A percentile compares a stretch with the other conserved stretches of the same genome.
Evolutionary conservation across 2,329 filamentous ascomycete species (phyloP).

Genomic region (Fusarium proliferatum): DNA sequence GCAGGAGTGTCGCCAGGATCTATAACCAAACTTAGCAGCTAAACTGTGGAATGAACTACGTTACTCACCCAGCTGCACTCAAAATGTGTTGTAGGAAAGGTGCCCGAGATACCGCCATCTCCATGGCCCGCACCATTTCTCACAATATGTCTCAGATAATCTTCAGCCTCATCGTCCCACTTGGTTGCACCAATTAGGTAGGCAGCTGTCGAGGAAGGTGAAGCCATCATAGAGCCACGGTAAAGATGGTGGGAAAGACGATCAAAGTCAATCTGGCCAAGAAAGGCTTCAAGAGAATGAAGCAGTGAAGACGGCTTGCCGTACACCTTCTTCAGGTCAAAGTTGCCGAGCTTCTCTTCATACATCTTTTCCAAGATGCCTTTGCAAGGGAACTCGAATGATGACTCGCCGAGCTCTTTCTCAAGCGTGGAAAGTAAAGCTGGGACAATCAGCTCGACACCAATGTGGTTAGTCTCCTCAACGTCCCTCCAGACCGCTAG

Average conservation of each 20-base stretch:
- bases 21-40: accelerated
- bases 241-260: background rate
- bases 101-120: background rate
- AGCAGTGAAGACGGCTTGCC: background rate
- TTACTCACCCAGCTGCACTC: conserved; percentile 1
- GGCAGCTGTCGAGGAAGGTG: background rate
- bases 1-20: background rate
- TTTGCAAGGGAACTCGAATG: background rate
- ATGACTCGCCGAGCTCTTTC: accelerated
- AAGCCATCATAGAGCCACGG: conserved; percentile 2
- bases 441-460: background rate
- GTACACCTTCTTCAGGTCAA: background rate
- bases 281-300: background rate
- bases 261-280: background rate
- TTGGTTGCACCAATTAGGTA: background rate
- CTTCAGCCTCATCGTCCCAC: background rate
- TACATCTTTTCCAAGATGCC: accelerated
- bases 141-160: background rate
- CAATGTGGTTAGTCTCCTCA: background rate
- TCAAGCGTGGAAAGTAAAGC: background rate
- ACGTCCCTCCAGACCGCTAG: background rate
- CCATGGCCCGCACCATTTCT: background rate
- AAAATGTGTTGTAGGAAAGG: background rate
- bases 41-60: too few species aligned
- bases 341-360: background rate